These are phyloP conservation scores for Boletellus sp. DNA, from an alignment of 768 basidiomycete genomes.

Conservation along the genomic window DNA sequence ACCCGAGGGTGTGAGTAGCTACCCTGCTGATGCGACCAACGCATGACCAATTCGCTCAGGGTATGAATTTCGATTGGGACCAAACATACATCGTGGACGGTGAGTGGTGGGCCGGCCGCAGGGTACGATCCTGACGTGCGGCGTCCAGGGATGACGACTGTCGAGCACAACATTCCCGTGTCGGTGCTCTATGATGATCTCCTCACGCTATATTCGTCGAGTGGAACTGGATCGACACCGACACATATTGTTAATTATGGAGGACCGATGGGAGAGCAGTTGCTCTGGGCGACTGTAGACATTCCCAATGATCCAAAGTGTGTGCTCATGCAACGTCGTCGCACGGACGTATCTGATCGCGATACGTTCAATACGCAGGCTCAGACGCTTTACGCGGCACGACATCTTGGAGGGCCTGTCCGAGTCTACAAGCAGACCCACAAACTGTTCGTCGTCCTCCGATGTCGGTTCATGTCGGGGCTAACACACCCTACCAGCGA, in stretches of 20 bases:
- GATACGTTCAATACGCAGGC: conserved; percentile 36
- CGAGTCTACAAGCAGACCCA: conserved; percentile 59
- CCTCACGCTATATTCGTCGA: conserved; percentile 55
- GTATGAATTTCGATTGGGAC: conserved; percentile 81
- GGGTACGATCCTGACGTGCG: background rate
- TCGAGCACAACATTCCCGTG: conserved; percentile 68
- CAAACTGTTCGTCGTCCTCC: conserved; percentile 44
- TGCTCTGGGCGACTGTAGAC: conserved; percentile 63
- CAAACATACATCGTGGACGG: conserved; percentile 77
- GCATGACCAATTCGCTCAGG: conserved; percentile 27
- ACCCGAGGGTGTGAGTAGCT: conserved; percentile 56
- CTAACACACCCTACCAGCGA: conserved; percentile 39
- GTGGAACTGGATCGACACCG: conserved; percentile 70
- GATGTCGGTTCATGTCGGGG: background rate
- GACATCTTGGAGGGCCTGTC: conserved; percentile 57
- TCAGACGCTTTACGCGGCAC: conserved; percentile 61
- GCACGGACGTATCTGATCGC: background rate
- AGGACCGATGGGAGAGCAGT: conserved; percentile 64
- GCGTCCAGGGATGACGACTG: conserved; percentile 64
- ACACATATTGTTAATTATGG: conserved; percentile 79
- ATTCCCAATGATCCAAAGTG: conserved; percentile 69
- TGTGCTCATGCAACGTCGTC: conserved; percentile 4
- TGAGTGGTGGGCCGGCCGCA: conserved; percentile 22
- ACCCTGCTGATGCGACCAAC: background rate
- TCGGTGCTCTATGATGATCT: conserved; percentile 66